These are phyloP conservation scores for Penicillium sp. DNA, from an alignment of 2,329 filamentous ascomycete genomes.

Conservation along the genomic window DNA sequence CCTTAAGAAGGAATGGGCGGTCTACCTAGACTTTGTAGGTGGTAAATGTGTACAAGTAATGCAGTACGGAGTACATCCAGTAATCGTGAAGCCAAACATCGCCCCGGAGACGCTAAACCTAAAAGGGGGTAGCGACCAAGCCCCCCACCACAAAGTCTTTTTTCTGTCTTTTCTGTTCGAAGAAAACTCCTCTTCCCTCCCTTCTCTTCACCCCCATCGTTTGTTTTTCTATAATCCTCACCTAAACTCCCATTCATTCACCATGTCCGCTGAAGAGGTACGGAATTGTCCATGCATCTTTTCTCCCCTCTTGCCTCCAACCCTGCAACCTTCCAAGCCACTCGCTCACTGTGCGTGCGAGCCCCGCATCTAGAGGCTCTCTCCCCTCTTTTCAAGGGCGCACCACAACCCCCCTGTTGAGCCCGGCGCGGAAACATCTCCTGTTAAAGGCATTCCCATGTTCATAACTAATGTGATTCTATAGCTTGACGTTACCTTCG, in stretches of 20 bases:
- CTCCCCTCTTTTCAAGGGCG: slow-evolving; percentile 18
- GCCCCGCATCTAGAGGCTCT: slow-evolving; percentile 31
- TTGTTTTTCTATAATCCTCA: slow-evolving; percentile 22
- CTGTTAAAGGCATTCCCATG: slow-evolving; percentile 3
- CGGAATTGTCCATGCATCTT: slow-evolving; percentile 27
- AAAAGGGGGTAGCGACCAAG: slow-evolving; percentile 26
- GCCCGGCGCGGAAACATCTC: not conserved
- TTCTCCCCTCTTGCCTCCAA: slow-evolving; percentile 8
- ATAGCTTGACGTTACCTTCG: slow-evolving; percentile 77
- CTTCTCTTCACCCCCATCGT: slow-evolving; percentile 26
- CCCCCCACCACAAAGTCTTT: slow-evolving; percentile 37
- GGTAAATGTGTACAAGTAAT: not conserved
- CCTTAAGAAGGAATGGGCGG: not conserved
- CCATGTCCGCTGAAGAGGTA: slow-evolving; percentile 66
- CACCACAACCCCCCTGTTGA: slow-evolving; percentile 6
- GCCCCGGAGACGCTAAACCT: slow-evolving; percentile 26
- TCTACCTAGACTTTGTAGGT: not conserved
- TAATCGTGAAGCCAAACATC: slow-evolving; percentile 5
- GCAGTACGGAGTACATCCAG: not conserved
- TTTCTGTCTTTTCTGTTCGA: slow-evolving; percentile 18
- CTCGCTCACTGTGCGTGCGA: slow-evolving; percentile 23
- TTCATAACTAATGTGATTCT: not conserved
- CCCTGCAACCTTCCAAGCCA: slow-evolving; percentile 26
- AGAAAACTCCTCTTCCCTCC: slow-evolving; percentile 27
- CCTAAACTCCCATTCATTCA: slow-evolving; percentile 43